Percentiles rank a stretch among this genome's conserved stretches.
These are phyloP conservation scores for Xylaria arbuscula DNA, from an alignment of 2,329 filamentous ascomycete species.

Conservation along the genomic window DNA sequence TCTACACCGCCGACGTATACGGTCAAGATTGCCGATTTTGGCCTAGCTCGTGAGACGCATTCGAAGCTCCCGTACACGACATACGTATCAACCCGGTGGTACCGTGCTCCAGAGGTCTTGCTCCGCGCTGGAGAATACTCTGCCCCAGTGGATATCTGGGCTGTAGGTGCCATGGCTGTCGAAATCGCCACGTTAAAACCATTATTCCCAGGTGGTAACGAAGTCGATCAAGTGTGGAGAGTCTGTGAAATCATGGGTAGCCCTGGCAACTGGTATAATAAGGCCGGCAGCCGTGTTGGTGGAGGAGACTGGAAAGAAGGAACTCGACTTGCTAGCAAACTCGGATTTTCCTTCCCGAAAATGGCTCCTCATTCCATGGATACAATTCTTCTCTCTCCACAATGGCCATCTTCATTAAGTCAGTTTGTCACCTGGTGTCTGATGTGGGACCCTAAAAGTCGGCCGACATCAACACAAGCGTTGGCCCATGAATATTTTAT, in stretches of 20 bases:
- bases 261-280: slow-evolving; percentile 97
- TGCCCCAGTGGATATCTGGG: slow-evolving; percentile 98
- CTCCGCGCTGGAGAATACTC: slow-evolving; percentile 96
- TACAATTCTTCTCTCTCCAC: slow-evolving; percentile 86
- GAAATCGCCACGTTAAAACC: slow-evolving; percentile 97
- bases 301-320: slow-evolving; percentile 98
- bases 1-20: slow-evolving; percentile 94
- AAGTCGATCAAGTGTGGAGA: slow-evolving; percentile 98
- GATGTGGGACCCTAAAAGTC: slow-evolving; percentile 96
- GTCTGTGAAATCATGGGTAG: slow-evolving; percentile 99
- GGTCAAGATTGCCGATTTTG: slow-evolving; percentile 98
- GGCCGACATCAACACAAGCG: slow-evolving; percentile 94
- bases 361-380: slow-evolving; percentile 99
- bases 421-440: slow-evolving; percentile 98
- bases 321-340: slow-evolving; percentile 89
- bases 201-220: slow-evolving; percentile 95
- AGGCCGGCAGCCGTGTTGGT: slow-evolving; percentile 84
- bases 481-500: slow-evolving; percentile 93
- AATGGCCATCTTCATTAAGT: slow-evolving; percentile 89
- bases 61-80: slow-evolving; percentile 97
- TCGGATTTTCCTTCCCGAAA: slow-evolving; percentile 98
- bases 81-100: slow-evolving; percentile 98
- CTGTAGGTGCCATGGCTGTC: slow-evolving; percentile 97
- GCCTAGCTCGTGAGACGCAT: slow-evolving; percentile 95
- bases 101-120: slow-evolving; percentile 94